Conservation (phyloP, 2,329 filamentous ascomycete species). For the Diaporthe velutina region DNA sequence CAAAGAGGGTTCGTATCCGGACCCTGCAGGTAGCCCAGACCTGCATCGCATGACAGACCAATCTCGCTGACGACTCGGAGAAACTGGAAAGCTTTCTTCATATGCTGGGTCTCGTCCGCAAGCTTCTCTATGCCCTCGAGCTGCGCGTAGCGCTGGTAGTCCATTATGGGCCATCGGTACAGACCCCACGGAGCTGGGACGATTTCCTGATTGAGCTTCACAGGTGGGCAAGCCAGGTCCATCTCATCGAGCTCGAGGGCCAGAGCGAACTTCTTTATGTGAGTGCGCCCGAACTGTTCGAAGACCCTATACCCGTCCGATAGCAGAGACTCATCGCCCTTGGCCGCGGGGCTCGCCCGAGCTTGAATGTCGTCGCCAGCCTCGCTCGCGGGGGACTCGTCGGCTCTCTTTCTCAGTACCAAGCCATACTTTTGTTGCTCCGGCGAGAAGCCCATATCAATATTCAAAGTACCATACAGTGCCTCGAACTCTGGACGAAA, state of each 20-base stretch:
- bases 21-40: constrained; percentile 75
- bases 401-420: constrained; percentile 43
- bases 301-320: constrained; percentile 71
- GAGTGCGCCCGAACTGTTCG: constrained; percentile 66
- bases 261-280: constrained; percentile 75
- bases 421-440: constrained; percentile 41
- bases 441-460: constrained; percentile 40
- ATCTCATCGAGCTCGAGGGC: constrained; percentile 76
- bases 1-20: constrained; percentile 58
- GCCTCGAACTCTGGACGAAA: constrained; percentile 70
- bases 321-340: constrained; percentile 49
- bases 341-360: constrained; percentile 39
- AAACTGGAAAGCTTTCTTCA: constrained; percentile 70
- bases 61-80: constrained; percentile 70
- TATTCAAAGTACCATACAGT: constrained; percentile 53
- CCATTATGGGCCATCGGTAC: constrained; percentile 73
- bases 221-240: constrained; percentile 61
- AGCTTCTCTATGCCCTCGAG: constrained; percentile 72
- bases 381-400: background rate
- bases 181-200: constrained; percentile 72
- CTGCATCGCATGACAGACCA: constrained; percentile 76
- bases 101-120: constrained; percentile 72
- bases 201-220: constrained; percentile 68
- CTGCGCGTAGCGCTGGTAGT: constrained; percentile 70
- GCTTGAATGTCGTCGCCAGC: background rate